Percentiles rank a stretch among this genome's conserved stretches.
These are phyloP conservation scores for Fusarium compactum DNA, from an alignment of 2,329 filamentous ascomycete genomes.

Conservation along the genomic window DNA sequence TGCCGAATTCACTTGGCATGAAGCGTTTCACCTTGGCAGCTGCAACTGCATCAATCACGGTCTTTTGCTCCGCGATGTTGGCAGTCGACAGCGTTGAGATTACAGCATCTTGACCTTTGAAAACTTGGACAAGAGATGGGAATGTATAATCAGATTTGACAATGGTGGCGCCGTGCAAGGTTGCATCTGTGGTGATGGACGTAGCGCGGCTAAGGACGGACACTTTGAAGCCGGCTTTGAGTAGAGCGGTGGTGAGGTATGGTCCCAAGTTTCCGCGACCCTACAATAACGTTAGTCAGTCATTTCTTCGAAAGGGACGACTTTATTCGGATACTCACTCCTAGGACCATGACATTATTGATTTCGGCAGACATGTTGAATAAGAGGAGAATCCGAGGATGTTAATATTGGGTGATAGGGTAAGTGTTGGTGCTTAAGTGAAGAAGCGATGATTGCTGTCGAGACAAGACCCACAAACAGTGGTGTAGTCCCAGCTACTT, in stretches of 20 bases:
- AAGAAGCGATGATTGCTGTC: too few species aligned
- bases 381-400: accelerated
- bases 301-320: too few species aligned
- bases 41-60: conserved; percentile 3
- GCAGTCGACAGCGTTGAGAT: conserved; percentile 16
- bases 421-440: background rate
- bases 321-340: background rate
- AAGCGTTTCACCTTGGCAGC: conserved; percentile 17
- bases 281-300: accelerated
- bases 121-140: accelerated
- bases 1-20: conserved; percentile 17
- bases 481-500: background rate
- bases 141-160: conserved; percentile 9
- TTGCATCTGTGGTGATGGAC: accelerated
- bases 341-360: conserved; percentile 6
- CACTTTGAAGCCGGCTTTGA: accelerated
- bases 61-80: conserved; percentile 11
- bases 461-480: accelerated
- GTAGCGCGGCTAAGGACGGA: accelerated
- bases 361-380: background rate
- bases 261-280: conserved; percentile 17
- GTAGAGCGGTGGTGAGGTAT: background rate
- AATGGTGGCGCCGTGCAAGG: background rate
- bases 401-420: background rate
- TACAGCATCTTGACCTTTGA: background rate